Evolutionary conservation across 345 rosid genomes (phyloP).

Genomic region (Laguncularia racemosa): DNA sequence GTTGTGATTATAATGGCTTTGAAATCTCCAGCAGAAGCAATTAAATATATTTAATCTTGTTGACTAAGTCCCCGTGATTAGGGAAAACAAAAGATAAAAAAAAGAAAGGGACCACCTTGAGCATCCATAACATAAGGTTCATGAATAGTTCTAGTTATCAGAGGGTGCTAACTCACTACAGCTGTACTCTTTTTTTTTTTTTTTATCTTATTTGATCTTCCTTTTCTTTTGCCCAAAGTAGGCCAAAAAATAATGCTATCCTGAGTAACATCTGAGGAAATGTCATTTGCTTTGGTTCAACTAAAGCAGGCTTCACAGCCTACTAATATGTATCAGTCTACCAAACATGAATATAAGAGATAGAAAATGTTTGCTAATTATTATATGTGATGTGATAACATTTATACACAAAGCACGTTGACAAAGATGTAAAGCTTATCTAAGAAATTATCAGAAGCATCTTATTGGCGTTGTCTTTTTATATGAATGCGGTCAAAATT

Average conservation of each 20-base stretch:
- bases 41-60: neutral
- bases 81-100: constrained; percentile 8
- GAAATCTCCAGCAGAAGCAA: too few species aligned
- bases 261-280: constrained; percentile 1
- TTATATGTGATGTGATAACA: too few species aligned
- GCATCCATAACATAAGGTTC: constrained; percentile 16
- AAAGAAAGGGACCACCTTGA: constrained; percentile 14
- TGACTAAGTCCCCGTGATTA: constrained; percentile 5
- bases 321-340: too few species aligned
- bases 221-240: neutral
- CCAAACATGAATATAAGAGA: too few species aligned
- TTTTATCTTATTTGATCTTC: neutral
- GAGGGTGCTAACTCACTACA: constrained; percentile 6
- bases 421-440: too few species aligned
- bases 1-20: neutral
- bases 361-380: too few species aligned
- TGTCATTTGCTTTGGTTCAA: neutral
- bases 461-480: too few species aligned
- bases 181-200: constrained; percentile 10
- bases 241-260: neutral
- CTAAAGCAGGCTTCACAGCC: too few species aligned
- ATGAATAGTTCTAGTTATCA: constrained; percentile 6
- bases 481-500: too few species aligned
- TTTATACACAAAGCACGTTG: too few species aligned
- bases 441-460: too few species aligned